Evolutionary conservation across 2,329 filamentous ascomycete genomes (phyloP).

Genomic region (Fusarium sp.): DNA sequence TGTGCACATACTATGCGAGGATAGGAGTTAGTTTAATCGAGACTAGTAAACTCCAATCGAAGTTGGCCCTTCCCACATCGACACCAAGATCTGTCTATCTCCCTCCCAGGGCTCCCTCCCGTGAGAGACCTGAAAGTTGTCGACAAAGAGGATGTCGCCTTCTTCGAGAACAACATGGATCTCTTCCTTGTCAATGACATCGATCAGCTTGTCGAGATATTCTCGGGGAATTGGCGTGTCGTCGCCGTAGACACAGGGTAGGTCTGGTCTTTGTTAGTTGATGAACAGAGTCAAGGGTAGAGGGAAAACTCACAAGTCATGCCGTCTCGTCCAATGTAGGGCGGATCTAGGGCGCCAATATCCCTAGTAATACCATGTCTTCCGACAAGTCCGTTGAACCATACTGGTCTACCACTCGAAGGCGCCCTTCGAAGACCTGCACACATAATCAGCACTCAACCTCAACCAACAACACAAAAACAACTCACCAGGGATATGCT

Average conservation of each 20-base stretch:
- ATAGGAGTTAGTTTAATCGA: background rate
- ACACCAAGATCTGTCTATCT: slow-evolving; percentile 22
- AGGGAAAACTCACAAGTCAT: background rate
- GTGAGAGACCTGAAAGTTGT: slow-evolving; percentile 26
- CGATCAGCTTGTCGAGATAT: background rate
- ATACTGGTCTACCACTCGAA: slow-evolving; percentile 11
- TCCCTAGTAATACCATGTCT: background rate
- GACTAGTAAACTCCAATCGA: slow-evolving; percentile 11
- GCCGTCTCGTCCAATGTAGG: background rate
- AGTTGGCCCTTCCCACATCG: slow-evolving; percentile 23
- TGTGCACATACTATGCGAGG: background rate
- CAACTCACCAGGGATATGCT: slow-evolving; percentile 23
- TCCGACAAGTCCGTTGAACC: background rate
- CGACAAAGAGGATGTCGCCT: slow-evolving; percentile 16
- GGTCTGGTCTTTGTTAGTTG: background rate
- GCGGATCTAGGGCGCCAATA: background rate
- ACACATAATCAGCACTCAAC: background rate
- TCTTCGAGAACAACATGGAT: background rate
- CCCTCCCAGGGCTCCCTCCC: slow-evolving; percentile 27
- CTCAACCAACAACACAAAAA: background rate
- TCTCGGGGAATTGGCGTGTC: background rate
- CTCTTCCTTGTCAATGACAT: background rate
- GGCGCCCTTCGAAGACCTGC: slow-evolving; percentile 4
- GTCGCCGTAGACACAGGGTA: background rate
- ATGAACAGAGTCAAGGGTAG: background rate